phyloP scores from a whole-genome alignment of 352 stramenopile genomes.

The Phytophthora palmivora region DNA sequence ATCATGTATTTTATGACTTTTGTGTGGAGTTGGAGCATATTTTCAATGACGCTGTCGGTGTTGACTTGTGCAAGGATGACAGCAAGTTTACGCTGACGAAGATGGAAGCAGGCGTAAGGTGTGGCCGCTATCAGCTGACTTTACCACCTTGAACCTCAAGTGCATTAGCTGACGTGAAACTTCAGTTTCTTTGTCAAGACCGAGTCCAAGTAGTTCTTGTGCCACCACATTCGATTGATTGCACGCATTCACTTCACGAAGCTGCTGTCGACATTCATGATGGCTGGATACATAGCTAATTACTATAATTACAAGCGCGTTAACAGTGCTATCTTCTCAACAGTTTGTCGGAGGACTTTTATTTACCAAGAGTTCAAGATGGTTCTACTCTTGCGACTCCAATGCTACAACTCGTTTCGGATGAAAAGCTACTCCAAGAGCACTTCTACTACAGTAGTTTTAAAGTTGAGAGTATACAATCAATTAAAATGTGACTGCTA shows the following conservation, averaged over 20 bases:
- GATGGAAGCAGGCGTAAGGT: constrained; percentile 19
- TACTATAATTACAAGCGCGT: not conserved
- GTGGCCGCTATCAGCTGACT: constrained; percentile 14
- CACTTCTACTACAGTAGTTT: too few relatives aligned
- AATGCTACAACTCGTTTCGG: too few relatives aligned
- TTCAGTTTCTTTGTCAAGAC: constrained; percentile 33
- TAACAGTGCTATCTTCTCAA: not conserved
- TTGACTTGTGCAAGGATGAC: not conserved
- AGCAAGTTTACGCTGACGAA: constrained; percentile 19
- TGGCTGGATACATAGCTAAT: not conserved
- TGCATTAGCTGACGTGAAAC: constrained; percentile 11
- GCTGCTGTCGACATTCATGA: too few relatives aligned
- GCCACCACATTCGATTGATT: constrained; percentile 21
- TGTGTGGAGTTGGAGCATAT: too few relatives aligned
- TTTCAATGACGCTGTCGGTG: too few relatives aligned
- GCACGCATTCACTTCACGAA: constrained; percentile 6
- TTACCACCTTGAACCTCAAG: constrained; percentile 33
- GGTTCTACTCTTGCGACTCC: too few relatives aligned
- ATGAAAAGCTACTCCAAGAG: too few relatives aligned
- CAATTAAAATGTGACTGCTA: constrained; percentile 52
- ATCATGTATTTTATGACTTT: too few relatives aligned
- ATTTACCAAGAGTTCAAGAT: too few relatives aligned
- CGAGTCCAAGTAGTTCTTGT: not conserved
- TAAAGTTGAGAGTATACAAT: too few relatives aligned
- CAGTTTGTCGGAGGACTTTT: too few relatives aligned